Evolutionary conservation across 1,284 basidiomycete species (phyloP).

Genomic region (Malassezia pachydermatis): DNA sequence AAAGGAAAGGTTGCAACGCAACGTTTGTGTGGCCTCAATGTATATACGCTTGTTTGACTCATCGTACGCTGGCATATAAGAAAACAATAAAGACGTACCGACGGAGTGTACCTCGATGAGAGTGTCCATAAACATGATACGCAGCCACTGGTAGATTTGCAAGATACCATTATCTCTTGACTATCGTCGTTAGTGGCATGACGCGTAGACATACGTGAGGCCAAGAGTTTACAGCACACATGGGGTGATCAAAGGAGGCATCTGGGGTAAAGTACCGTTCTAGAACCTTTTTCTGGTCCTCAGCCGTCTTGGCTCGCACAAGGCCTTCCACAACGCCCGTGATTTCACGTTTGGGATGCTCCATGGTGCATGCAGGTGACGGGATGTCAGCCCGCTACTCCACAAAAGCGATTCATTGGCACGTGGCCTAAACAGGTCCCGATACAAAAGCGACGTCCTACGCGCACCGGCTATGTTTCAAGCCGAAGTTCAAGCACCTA

Average conservation of each 20-base stretch:
- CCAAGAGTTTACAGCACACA: slow-evolving; percentile 33
- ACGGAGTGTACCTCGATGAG: slow-evolving; percentile 32
- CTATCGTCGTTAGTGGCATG: slow-evolving; percentile 8
- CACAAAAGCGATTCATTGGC: too few species aligned
- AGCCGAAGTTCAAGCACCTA: too few species aligned
- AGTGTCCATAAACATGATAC: slow-evolving; percentile 30
- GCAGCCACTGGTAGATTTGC: slow-evolving; percentile 44
- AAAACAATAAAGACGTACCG: slow-evolving; percentile 25
- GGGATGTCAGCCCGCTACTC: too few species aligned
- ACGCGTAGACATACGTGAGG: slow-evolving; percentile 22
- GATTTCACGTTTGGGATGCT: slow-evolving; percentile 38
- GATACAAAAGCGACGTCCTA: too few species aligned
- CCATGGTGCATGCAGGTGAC: slow-evolving; percentile 30
- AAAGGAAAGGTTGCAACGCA: slow-evolving; percentile 15
- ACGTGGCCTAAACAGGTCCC: too few species aligned
- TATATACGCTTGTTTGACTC: slow-evolving; percentile 23
- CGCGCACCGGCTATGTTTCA: too few species aligned
- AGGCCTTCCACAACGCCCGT: slow-evolving; percentile 37
- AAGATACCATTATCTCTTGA: slow-evolving; percentile 38
- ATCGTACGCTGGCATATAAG: slow-evolving; percentile 20
- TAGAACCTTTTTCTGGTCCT: slow-evolving; percentile 32
- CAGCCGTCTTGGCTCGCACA: slow-evolving; percentile 33
- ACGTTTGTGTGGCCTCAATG: slow-evolving; percentile 24
- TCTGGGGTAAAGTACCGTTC: slow-evolving; percentile 37
- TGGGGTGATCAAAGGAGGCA: slow-evolving; percentile 42